Conservation (phyloP, 2,329 filamentous ascomycete species). For the Coniochaeta pulveracea region DNA sequence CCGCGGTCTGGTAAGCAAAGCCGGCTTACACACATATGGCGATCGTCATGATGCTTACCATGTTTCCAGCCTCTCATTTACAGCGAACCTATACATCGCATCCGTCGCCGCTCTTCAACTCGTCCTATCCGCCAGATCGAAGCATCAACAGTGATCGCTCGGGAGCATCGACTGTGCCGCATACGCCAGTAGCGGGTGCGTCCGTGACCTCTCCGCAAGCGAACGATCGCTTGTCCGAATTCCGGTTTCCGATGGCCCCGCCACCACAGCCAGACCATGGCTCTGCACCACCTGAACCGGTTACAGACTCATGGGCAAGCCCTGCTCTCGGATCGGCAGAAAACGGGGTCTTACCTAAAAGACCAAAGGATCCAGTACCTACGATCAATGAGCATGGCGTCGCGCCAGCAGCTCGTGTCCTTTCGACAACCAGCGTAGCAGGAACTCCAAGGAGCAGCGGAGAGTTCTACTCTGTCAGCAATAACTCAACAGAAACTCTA, state of each 20-base stretch:
- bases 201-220: slow-evolving; percentile 22
- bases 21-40: background rate
- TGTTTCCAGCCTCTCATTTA: slow-evolving; percentile 23
- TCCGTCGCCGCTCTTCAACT: slow-evolving; percentile 39
- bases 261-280: slow-evolving; percentile 24
- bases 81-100: slow-evolving; percentile 32
- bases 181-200: slow-evolving; percentile 26
- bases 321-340: slow-evolving; percentile 24
- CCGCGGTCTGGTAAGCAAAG: slow-evolving; percentile 26
- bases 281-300: slow-evolving; percentile 15
- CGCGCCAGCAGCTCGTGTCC: slow-evolving; percentile 53
- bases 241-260: slow-evolving; percentile 41
- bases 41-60: background rate
- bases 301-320: slow-evolving; percentile 27
- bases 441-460: slow-evolving; percentile 83
- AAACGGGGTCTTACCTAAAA: slow-evolving; percentile 22
- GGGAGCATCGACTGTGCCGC: slow-evolving; percentile 30
- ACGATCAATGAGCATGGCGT: slow-evolving; percentile 44
- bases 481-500: slow-evolving; percentile 87
- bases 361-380: slow-evolving; percentile 31
- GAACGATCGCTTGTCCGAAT: slow-evolving; percentile 37
- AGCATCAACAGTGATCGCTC: slow-evolving; percentile 24
- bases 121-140: slow-evolving; percentile 41
- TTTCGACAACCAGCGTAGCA: slow-evolving; percentile 66
- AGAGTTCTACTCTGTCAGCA: slow-evolving; percentile 91